Evolutionary conservation across 2,329 filamentous ascomycete genomes (phyloP), one percentile per base, ranked within the genome.

Genomic region (Grosmannia huntii): DNA sequence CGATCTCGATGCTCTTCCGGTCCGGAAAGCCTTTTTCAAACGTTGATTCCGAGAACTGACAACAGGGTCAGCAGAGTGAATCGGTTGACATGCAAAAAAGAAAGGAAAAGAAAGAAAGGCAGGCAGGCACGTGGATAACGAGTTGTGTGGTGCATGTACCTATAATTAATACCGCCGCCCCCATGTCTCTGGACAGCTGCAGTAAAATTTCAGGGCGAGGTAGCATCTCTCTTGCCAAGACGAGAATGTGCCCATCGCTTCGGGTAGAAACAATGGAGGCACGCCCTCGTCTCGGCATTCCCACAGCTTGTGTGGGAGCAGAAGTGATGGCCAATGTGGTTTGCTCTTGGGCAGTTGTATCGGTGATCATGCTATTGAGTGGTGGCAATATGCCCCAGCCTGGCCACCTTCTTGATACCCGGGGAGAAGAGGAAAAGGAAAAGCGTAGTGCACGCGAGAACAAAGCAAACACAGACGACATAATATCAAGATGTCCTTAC

Each of bases 281-380:
- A 12, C 10, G 16, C 33, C 10, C 36, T 27, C 31, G 4, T 46
- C 60, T 61, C 60, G 61, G 62, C 59, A 62, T 60, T 61, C 36
- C 36, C 36, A 38, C 36, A 38, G 36, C 14, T 38, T 38, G 36
- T 38, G 36, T 38, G 14, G 36, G 36, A 38, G 12, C 66, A 64
- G 64, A 33, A 33, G 31, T 33, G 31, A 67, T 19, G 23, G 23
- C 65, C 66, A 59, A 60, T 61, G 62, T 62, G 60, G 59, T 55
- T 81, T 73, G 60, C 69, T 86, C 65, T 86, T 66, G 83, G 83
- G 81, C 76, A 81, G 72, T 80, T 82, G 83, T 86, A 86, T 86
- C 83, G 82, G 76, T 83, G 76, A 71, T 75, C 77, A 79, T 67
- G 73, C 75, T 79, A 86, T 73, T 74, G 71, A 65, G 57, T 19